These are phyloP conservation scores for Omphalea diandra DNA, from an alignment of 441 rosid species.

Conservation along the genomic window DNA sequence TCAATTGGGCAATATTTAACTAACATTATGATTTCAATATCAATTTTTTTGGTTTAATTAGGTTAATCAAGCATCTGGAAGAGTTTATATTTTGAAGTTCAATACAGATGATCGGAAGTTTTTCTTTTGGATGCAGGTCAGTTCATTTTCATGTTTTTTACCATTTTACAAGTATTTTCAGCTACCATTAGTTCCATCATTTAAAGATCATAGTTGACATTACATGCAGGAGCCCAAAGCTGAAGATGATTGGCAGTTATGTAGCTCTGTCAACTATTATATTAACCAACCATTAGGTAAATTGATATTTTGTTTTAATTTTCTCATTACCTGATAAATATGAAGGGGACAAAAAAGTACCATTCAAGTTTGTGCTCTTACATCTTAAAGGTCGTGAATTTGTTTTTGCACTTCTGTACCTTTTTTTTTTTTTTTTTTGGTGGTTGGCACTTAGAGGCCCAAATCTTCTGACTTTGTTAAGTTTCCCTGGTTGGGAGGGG, in stretches of 20 bases:
- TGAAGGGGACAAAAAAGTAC: no score
- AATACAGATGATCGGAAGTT: slow-evolving; percentile 80
- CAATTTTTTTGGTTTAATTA: slow-evolving; percentile 29
- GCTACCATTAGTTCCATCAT: slow-evolving; percentile 1
- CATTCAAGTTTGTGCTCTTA: no score
- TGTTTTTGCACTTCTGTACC: no score
- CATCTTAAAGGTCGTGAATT: no score
- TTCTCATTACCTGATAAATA: background rate
- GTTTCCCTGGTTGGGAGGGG: no score
- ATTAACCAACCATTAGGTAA: slow-evolving; percentile 82
- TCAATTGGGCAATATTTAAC: background rate
- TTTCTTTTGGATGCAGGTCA: slow-evolving; percentile 97
- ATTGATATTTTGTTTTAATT: slow-evolving; percentile 19
- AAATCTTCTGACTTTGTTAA: no score
- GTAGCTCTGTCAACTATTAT: slow-evolving; percentile 64
- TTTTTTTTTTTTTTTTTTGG: no score
- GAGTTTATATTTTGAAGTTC: slow-evolving; percentile 90
- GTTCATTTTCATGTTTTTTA: slow-evolving; percentile 12
- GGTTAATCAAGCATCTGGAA: slow-evolving; percentile 85
- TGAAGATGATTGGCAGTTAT: slow-evolving; percentile 67
- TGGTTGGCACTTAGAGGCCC: no score
- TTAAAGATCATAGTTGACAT: slow-evolving; percentile 9
- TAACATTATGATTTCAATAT: background rate
- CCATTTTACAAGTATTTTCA: slow-evolving; percentile 13
- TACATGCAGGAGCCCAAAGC: slow-evolving; percentile 69